Evolutionary conservation across 1,284 basidiomycete species (phyloP).

Genomic region (Ustilago loliicola): DNA sequence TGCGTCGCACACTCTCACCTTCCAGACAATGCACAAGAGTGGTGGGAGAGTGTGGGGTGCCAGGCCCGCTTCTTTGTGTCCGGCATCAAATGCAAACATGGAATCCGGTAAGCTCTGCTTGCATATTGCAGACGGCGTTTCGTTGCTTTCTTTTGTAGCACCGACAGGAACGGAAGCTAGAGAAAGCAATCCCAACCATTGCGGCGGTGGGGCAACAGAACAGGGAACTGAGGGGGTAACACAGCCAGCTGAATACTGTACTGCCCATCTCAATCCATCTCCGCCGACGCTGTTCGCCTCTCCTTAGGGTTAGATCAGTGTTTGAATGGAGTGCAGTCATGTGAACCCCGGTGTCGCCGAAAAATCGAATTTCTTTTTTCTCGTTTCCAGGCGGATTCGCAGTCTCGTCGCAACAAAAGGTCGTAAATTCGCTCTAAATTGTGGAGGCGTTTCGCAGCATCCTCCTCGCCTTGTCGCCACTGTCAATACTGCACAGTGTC

Average conservation of each 20-base stretch:
- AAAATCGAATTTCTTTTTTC: slow-evolving; percentile 3
- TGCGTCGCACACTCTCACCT: not conserved
- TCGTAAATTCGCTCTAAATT: not conserved
- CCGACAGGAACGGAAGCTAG: not conserved
- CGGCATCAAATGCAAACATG: not conserved
- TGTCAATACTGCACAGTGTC: not conserved
- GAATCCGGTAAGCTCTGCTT: not conserved
- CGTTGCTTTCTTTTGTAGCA: not conserved
- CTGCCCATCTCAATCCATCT: not conserved
- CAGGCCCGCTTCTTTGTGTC: no score
- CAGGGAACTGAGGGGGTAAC: not conserved
- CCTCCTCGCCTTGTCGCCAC: not conserved
- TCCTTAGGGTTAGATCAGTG: not conserved
- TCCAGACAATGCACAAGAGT: not conserved
- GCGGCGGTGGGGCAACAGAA: not conserved
- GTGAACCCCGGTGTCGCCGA: slow-evolving; percentile 12
- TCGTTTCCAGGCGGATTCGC: not conserved
- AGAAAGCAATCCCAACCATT: not conserved
- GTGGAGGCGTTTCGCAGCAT: not conserved
- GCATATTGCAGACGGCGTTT: not conserved
- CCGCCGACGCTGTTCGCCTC: not conserved
- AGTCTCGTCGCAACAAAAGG: not conserved
- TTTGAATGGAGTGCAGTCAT: not conserved
- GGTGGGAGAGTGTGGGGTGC: no score
- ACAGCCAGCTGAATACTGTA: not conserved